Conservation (phyloP, 169 alveolate species). For the Plasmodium adleri region DNA sequence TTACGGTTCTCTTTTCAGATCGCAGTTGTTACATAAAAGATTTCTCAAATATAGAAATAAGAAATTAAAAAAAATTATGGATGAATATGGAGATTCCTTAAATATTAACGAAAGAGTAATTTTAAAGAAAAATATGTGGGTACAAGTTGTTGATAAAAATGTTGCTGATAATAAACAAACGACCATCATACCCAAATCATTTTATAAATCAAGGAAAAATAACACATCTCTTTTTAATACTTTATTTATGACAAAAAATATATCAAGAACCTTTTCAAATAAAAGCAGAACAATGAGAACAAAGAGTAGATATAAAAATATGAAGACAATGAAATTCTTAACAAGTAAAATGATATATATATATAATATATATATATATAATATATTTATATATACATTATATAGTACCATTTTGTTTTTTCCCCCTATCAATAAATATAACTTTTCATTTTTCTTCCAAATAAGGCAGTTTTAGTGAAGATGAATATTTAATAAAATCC, state of each 20-base stretch:
- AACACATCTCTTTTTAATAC: slow-evolving; percentile 68
- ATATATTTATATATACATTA: neutral
- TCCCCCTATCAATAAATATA: neutral
- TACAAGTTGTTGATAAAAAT: slow-evolving; percentile 66
- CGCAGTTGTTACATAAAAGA: slow-evolving; percentile 45
- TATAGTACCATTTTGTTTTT: neutral
- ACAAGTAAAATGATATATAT: slow-evolving; percentile 38
- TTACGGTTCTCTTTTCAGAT: slow-evolving; percentile 22
- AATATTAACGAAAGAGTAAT: slow-evolving; percentile 59
- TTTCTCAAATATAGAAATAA: slow-evolving; percentile 67
- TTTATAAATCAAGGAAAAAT: slow-evolving; percentile 65
- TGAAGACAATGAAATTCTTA: slow-evolving; percentile 70
- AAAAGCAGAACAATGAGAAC: slow-evolving; percentile 74
- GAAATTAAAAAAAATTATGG: slow-evolving; percentile 66
- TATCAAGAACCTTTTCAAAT: slow-evolving; percentile 69
- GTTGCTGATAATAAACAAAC: slow-evolving; percentile 54
- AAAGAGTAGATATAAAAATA: slow-evolving; percentile 47
- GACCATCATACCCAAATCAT: slow-evolving; percentile 70
- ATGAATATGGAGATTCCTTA: slow-evolving; percentile 66
- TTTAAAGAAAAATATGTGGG: slow-evolving; percentile 77
- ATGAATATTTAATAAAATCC: slow-evolving; percentile 58
- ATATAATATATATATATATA: neutral
- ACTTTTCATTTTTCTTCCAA: too few species aligned
- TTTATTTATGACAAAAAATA: slow-evolving; percentile 44
- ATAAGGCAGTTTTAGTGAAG: slow-evolving; percentile 72